phyloP scores from a whole-genome alignment of 495 filamentous ascomycete species.

The Neurospora sp. region DNA sequence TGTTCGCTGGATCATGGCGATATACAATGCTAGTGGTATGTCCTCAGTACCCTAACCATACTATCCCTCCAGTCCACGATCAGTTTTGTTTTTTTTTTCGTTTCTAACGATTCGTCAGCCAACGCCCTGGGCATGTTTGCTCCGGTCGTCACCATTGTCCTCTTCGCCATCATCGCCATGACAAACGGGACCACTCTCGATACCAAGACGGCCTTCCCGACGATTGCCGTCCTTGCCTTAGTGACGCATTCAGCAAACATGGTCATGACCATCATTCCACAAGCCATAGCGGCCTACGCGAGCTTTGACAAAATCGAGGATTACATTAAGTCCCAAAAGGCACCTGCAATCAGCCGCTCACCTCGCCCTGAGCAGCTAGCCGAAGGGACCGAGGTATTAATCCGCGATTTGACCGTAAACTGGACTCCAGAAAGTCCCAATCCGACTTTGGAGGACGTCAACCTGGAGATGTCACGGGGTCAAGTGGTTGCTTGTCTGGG shows the following conservation, averaged over 20 bases:
- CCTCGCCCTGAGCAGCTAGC: not conserved
- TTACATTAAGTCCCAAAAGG: constrained; percentile 3
- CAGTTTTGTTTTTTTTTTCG: not conserved
- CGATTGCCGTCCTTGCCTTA: constrained; percentile 25
- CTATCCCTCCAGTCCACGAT: not conserved
- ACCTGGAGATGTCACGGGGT: constrained; percentile 4
- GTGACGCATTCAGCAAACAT: constrained; percentile 33
- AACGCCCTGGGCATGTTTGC: constrained; percentile 34
- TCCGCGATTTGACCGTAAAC: constrained; percentile 9
- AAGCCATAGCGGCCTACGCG: constrained; percentile 19
- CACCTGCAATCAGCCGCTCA: not conserved
- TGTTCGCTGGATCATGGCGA: constrained; percentile 38
- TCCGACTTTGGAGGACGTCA: constrained; percentile 4
- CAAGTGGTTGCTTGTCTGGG: constrained; percentile 14
- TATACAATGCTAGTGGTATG: constrained; percentile 35
- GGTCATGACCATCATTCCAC: constrained; percentile 31
- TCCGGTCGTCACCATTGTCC: constrained; percentile 28
- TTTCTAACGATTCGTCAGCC: constrained; percentile 7
- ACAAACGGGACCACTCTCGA: constrained; percentile 10
- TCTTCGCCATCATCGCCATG: constrained; percentile 25
- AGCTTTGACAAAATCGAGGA: constrained; percentile 28
- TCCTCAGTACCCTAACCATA: not conserved
- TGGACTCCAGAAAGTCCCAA: not conserved
- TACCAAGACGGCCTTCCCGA: constrained; percentile 28
- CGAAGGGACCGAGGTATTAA: not conserved